A percentile compares a stretch with the other conserved stretches of the same genome.
Evolutionary conservation across 208 protist species (phyloP).

Genomic region (Phytomonas francai): DNA sequence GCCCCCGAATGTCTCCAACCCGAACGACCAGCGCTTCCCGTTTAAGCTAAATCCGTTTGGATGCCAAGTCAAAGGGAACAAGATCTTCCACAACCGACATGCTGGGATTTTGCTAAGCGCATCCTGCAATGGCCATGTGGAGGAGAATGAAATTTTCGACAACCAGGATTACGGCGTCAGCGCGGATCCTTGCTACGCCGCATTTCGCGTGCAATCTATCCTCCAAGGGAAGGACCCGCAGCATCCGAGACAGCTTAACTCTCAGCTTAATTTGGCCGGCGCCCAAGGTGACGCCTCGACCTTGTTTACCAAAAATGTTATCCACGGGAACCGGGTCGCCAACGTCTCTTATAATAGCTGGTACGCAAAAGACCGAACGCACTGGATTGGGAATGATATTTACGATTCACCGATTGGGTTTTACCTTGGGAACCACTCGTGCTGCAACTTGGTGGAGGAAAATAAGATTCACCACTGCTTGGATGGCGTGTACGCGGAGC

Average conservation of each 20-base stretch:
- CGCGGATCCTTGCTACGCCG: constrained; percentile 41
- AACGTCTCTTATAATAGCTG: constrained; percentile 56
- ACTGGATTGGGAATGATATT: constrained; percentile 45
- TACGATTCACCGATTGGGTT: constrained; percentile 58
- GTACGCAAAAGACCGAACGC: constrained; percentile 20
- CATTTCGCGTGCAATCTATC: constrained; percentile 22
- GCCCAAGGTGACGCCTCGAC: neutral
- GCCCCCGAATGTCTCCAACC: constrained; percentile 13
- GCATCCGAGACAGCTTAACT: neutral
- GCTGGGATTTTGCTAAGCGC: constrained; percentile 65
- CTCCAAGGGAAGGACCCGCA: constrained; percentile 12
- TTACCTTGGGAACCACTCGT: constrained; percentile 43
- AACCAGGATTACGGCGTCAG: constrained; percentile 66
- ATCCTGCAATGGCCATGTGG: constrained; percentile 28
- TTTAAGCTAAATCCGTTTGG: constrained; percentile 12
- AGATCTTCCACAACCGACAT: constrained; percentile 47
- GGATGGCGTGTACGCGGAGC: constrained; percentile 56
- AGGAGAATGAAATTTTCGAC: constrained; percentile 63
- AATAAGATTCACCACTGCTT: constrained; percentile 66
- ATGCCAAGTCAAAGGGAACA: constrained; percentile 39
- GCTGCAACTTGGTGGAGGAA: constrained; percentile 20
- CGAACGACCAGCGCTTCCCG: constrained; percentile 17
- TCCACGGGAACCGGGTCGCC: constrained; percentile 43
- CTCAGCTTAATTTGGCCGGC: too few relatives aligned
- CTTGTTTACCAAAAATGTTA: constrained; percentile 16